Evolutionary conservation across 2,329 filamentous ascomycete species (phyloP), one percentile per base, ranked within the genome.

Genomic region (Colletotrichum falcatum): DNA sequence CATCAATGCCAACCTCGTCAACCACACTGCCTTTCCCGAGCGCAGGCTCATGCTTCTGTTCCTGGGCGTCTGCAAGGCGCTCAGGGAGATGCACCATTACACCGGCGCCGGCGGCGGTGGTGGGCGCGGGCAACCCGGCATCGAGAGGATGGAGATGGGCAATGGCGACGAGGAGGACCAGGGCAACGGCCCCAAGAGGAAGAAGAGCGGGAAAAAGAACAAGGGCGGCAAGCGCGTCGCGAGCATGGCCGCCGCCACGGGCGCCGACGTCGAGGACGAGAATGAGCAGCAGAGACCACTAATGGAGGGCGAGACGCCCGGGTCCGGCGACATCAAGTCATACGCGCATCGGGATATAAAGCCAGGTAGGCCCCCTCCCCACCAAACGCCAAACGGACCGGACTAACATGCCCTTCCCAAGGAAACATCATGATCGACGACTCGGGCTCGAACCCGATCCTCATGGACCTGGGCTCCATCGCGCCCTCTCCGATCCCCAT

Each of bases 401-500:
- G 26, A 46, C 61, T 69, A 48, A 56, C 65, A 71, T 51, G 56
- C 46, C n/a, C 20, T 9, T 20, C 28, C 18, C 26, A 69, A 90
- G 89, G 94, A 69, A 99, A 99, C 83, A 97, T 99, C 78, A 99
- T 99, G 96, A 97, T 99, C 75, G 92, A 93, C 74, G 95, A 98
- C 79, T 90, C 94, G 76, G 96, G 96, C 75, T 88, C 90, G 70
- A 91, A 91, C 37, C 95, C 96, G 3, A 96, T 99, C 76, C 88
- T 99, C 44, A 99, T 99, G 96, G 96, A 99, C 79, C 90, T 99
- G 30, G 96, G 96, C 73, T 98, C 94, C 67, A 86, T 99, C 66
- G 92, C 94, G 49, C 92, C 92, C 23, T 94, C 94, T 2, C 96
- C 96, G 1, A 93, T 94, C 67, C 89, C 93, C 33, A 95, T 98